phyloP scores from a whole-genome alignment of 2,329 filamentous ascomycete species.

The Phialemonium atrogriseum region DNA sequence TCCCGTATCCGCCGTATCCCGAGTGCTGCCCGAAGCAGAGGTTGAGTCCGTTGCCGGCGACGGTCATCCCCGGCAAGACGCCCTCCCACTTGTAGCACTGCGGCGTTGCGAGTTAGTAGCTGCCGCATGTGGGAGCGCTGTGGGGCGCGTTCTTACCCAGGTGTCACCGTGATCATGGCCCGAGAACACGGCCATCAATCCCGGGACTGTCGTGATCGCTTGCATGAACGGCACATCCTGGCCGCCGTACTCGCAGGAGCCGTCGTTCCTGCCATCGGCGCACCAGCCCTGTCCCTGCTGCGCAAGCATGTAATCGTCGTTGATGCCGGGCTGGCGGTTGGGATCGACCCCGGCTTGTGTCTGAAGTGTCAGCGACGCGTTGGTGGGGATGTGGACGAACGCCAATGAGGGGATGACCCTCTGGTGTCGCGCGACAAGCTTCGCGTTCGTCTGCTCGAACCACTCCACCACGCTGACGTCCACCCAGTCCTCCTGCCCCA shows the following conservation, averaged over 20 bases:
- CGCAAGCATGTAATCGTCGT: conserved; percentile 20
- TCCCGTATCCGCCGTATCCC: conserved; percentile 63
- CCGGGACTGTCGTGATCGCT: conserved; percentile 38
- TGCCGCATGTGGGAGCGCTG: too few relatives aligned
- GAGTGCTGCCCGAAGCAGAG: conserved; percentile 51
- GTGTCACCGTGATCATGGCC: conserved; percentile 53
- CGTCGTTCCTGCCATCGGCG: conserved; percentile 11
- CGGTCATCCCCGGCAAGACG: conserved; percentile 12
- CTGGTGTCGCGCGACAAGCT: conserved; percentile 18
- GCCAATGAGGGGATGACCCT: conserved; percentile 33
- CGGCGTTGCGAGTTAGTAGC: too few relatives aligned
- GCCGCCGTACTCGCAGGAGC: conserved; percentile 24
- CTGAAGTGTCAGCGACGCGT: conserved; percentile 21
- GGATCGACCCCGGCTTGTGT: conserved; percentile 17
- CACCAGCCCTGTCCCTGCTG: conserved; percentile 25
- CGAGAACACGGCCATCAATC: conserved; percentile 43
- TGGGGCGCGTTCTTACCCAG: too few relatives aligned
- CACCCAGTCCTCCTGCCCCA: conserved; percentile 31
- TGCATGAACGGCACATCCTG: conserved; percentile 50
- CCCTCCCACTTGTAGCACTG: conserved; percentile 32
- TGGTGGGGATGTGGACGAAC: conserved; percentile 40
- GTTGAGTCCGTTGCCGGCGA: conserved; percentile 27
- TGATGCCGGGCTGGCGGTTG: conserved; percentile 22
- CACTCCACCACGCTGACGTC: conserved; percentile 32
- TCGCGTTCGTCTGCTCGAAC: conserved; percentile 28